Evolutionary conservation across 208 protist species (phyloP), one percentile per base, ranked within the genome.

Genomic region (Sergeia podlipaevii): DNA sequence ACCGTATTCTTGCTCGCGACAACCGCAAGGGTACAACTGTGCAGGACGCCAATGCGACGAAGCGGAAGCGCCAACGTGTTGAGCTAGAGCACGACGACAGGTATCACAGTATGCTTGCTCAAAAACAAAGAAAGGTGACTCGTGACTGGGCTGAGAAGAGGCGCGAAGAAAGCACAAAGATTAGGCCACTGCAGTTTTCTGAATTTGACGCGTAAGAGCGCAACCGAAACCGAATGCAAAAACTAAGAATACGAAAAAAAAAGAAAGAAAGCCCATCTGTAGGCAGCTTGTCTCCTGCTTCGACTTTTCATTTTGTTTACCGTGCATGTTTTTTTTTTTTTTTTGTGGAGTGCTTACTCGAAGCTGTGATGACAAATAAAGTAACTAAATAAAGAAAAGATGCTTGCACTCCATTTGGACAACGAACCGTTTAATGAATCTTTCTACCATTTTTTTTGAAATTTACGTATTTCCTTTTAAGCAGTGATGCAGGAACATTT

Each of bases 121-220:
- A 93, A 64, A 89, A 89, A 53, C 85, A 93, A 45, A 74, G 85
- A 21, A 93, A 90, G 53, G 51, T 79, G 17, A 90, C 85, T 1
- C 71, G 81, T 18, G 79, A 93, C 47, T 90, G 73, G 74, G 76
- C 73, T 0, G 81, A 93, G 47, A 82, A 82, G 58, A 66, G 77
- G 29, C 70, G 70, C 20, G 50, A 66, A 27, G 67, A 82, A 36
- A 75, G 53, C 51, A 68, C 73, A 4, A 68, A 62, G 51, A 83
- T 85, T 37, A 78, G 71, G 36, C 72, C 80, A 13, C 56, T 85
- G 4, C 72, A 89, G 55, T 87, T 93, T 68, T 75, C 75, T 1
- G 85, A 93, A 60, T 93, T 93, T 61, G 85, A 93, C 47, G 81
- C 80, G 0, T 87, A 61, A 63, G 18, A 11, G 3, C 7, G 15